Conservation (phyloP, 805 yeast species). For the Candida odintsovae region DNA sequence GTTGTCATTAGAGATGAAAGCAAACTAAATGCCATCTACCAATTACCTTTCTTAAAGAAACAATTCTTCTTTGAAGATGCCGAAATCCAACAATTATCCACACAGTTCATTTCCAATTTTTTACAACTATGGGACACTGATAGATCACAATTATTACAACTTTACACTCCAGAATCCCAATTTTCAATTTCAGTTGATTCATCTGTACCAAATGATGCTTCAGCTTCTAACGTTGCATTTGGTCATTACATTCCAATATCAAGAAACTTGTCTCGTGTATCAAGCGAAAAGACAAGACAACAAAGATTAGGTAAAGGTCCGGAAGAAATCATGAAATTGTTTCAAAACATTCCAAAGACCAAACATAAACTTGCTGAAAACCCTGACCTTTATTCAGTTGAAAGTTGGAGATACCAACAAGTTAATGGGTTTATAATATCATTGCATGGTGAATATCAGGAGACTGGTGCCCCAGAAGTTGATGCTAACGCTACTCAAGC, state of each 20-base stretch:
- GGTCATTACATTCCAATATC: slow-evolving; percentile 68
- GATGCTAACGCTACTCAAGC: slow-evolving; percentile 22
- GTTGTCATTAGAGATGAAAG: slow-evolving; percentile 69
- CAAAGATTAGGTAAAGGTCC: slow-evolving; percentile 63
- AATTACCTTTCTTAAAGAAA: slow-evolving; percentile 48
- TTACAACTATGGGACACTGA: slow-evolving; percentile 78
- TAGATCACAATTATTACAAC: slow-evolving; percentile 58
- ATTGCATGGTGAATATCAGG: slow-evolving; percentile 83
- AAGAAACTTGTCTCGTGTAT: slow-evolving; percentile 66
- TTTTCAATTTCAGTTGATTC: slow-evolving; percentile 79
- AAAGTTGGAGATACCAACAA: slow-evolving; percentile 64
- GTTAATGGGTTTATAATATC: slow-evolving; percentile 73
- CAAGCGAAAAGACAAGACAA: slow-evolving; percentile 46
- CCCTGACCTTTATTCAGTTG: slow-evolving; percentile 70
- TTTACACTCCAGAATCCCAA: slow-evolving; percentile 80
- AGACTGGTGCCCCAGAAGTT: slow-evolving; percentile 49
- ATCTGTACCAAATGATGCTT: slow-evolving; percentile 48
- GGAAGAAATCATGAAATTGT: slow-evolving; percentile 53
- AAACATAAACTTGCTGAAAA: slow-evolving; percentile 60
- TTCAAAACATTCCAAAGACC: slow-evolving; percentile 69
- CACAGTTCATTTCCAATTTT: slow-evolving; percentile 74
- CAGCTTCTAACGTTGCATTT: slow-evolving; percentile 38
- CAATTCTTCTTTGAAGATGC: slow-evolving; percentile 79
- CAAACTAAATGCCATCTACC: slow-evolving; percentile 44
- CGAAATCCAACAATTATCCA: slow-evolving; percentile 62